phyloP scores from a whole-genome alignment of 257 asterid genomes.

The Nicotiana knightiana region DNA sequence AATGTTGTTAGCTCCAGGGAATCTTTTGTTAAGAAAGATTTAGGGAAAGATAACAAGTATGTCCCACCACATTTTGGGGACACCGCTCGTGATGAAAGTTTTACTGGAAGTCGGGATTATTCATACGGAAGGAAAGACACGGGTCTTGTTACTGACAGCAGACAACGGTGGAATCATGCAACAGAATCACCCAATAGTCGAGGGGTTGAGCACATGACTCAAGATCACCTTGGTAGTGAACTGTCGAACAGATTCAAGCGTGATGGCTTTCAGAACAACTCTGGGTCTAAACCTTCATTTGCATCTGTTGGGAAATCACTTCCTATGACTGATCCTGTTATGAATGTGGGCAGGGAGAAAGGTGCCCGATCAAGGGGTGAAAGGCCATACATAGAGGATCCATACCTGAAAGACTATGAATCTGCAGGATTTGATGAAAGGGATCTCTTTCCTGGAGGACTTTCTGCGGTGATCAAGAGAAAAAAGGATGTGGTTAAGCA shows the following conservation, averaged over 20 bases:
- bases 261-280: constrained; percentile 41
- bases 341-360: constrained; percentile 47
- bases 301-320: constrained; percentile 47
- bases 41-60: constrained; percentile 45
- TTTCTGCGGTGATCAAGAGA: constrained; percentile 74
- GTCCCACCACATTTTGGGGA: constrained; percentile 39
- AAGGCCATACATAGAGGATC: constrained; percentile 50
- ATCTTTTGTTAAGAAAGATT: constrained; percentile 32
- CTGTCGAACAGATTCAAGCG: constrained; percentile 46
- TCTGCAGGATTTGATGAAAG: constrained; percentile 65
- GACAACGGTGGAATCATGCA: constrained; percentile 39
- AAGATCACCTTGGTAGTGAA: constrained; percentile 47
- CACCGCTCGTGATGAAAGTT: constrained; percentile 28
- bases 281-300: constrained; percentile 34
- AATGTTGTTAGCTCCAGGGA: constrained; percentile 34
- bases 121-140: constrained; percentile 48
- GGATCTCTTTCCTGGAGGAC: constrained; percentile 69
- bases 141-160: constrained; percentile 31
- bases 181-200: constrained; percentile 40
- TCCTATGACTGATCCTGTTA: constrained; percentile 35
- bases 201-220: constrained; percentile 37
- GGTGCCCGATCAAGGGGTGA: constrained; percentile 41
- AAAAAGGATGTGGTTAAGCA: constrained; percentile 65
- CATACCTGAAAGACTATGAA: constrained; percentile 37
- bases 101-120: constrained; percentile 39